Base-by-base conservation (phyloP, 805 yeast species). In the Ogataea polymorpha region DNA sequence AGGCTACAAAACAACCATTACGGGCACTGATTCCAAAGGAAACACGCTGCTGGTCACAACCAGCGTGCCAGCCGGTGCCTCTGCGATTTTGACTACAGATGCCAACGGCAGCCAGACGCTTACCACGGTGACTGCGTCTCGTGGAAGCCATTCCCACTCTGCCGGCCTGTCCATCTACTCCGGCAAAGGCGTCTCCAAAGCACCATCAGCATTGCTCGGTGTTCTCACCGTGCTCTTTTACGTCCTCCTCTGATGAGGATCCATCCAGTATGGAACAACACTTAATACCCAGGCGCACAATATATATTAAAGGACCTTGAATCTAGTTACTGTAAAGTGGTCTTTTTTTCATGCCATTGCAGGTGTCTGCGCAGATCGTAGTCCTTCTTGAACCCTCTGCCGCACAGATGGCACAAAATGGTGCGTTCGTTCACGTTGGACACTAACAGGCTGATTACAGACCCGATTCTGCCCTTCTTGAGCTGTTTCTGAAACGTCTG, bases 311-410 rank as follows among this genome's bases (percentile, higher is more conserved):
- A 9, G 27, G n/a, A 24, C 27, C 4, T 24, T 24, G 27, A 24
- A 5, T 20, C 9, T 6, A 20, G 6, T 20, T 7, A 20, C 9
- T 7, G 21, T 12, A 24, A 13, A 24, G 16, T 14, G 14, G 6
- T 13, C n/a, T 27, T 25, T 20, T 39, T 58, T 18, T 63, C 63
- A 50, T 78, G 83, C 82, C 82, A 78, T 28, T 55, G 59, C 36
- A 77, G 46, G 53, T 78, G 84, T 31, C 81, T 64, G 13, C 57
- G 50, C 18, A 77, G 51, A 51, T 76, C 82, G 49, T 67, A 67
- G 0, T 69, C 67, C 45, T 72, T 70, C 37, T 68, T 67, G 55
- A 82, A 82, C 6, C 66, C 63, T 42, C 87, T 66, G 24, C 62
- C 62, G 56, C 90, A 82, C 30, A 69, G 69, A 3, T 51, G 57